A percentile compares a stretch with the other conserved stretches of the same genome.
Conservation (phyloP, 2,329 filamentous ascomycete species). For the Capronia americana region DNA sequence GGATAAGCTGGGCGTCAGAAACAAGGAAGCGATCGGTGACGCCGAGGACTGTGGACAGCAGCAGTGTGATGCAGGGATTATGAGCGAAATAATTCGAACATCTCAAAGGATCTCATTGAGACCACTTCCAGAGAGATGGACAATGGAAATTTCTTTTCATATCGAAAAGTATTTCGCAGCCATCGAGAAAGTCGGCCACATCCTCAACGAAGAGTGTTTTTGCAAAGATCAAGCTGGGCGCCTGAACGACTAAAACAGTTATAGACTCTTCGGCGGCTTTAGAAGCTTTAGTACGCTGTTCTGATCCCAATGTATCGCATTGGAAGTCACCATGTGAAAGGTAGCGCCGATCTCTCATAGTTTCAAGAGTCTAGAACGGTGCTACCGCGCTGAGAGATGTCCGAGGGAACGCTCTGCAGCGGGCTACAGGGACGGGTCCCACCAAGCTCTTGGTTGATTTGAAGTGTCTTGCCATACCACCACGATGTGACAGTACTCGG, state of each 20-base stretch:
- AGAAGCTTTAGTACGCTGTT: neutral
- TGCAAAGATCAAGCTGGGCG: constrained; percentile 7
- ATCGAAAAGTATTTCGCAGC: neutral
- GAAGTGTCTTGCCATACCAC: no score
- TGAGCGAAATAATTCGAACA: neutral
- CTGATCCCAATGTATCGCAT: neutral
- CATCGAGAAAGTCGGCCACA: neutral
- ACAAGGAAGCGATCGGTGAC: no score
- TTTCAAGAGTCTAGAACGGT: no score
- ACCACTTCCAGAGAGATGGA: neutral
- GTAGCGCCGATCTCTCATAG: no score
- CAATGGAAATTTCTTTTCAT: neutral
- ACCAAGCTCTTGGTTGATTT: no score
- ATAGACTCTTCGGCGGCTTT: neutral
- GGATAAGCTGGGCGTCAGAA: no score
- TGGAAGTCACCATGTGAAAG: neutral
- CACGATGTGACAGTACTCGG: no score
- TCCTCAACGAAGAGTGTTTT: neutral
- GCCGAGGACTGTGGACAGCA: neutral
- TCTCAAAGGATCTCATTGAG: neutral
- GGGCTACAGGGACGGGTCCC: neutral
- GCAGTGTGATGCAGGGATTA: neutral
- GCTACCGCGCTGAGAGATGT: no score
- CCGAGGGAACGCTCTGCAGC: neutral
- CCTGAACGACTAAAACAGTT: neutral